A percentile compares a stretch with the other conserved stretches of the same genome.
phyloP scores from a whole-genome alignment of 345 rosid species.

The Syzygium aqueum region DNA sequence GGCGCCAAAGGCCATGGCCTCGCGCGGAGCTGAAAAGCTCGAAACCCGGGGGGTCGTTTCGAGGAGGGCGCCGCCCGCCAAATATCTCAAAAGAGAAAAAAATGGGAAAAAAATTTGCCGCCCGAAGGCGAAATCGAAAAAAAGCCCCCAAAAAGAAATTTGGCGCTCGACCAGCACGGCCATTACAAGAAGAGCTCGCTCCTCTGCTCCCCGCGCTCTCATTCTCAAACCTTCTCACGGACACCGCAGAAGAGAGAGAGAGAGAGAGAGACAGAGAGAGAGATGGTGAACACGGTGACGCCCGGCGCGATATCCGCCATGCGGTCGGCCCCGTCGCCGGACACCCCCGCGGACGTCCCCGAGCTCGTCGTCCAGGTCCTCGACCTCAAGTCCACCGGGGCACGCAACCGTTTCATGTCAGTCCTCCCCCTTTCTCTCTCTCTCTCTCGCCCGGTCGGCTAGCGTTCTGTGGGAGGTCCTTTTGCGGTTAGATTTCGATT shows the following conservation, averaged over 20 bases:
- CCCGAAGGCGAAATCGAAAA: not conserved
- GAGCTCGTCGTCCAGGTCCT: conserved; percentile 66
- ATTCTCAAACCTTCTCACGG: not conserved
- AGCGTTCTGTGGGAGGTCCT: too few species aligned
- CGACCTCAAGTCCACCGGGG: conserved; percentile 77
- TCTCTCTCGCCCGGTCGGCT: too few species aligned
- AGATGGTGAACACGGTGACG: conserved; percentile 43
- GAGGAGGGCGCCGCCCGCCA: too few species aligned
- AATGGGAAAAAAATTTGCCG: not conserved
- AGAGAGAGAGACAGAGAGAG: not conserved
- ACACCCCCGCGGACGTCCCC: conserved; percentile 36
- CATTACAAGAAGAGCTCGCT: not conserved
- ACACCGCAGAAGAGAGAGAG: too few species aligned
- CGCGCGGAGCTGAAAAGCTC: not conserved
- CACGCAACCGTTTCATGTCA: conserved; percentile 72
- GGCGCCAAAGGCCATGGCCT: not conserved
- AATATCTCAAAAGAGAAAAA: too few species aligned
- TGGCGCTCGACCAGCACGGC: not conserved
- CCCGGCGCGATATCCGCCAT: conserved; percentile 52
- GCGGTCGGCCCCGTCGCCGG: conserved; percentile 57
- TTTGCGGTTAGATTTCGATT: too few species aligned
- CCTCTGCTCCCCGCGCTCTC: not conserved
- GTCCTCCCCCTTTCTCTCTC: not conserved
- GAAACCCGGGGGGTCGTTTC: not conserved
- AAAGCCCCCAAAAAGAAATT: not conserved